Percentiles rank a stretch among this genome's conserved stretches.
phyloP scores from a whole-genome alignment of 192 early-diverging fungal genomes.

The Gonapodya sp. region DNA sequence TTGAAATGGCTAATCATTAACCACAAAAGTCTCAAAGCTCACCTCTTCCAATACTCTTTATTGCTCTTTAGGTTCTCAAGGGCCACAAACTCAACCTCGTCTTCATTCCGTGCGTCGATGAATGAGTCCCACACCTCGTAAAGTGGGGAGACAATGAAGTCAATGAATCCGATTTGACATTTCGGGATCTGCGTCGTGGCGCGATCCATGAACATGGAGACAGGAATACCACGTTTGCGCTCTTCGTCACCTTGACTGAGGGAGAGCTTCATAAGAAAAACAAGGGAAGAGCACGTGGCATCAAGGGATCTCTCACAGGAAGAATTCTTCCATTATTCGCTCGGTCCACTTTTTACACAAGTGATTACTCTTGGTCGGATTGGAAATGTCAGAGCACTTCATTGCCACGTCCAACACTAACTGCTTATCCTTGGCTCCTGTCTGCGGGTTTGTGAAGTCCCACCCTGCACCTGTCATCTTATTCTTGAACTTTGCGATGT shows the following conservation, averaged over 20 bases:
- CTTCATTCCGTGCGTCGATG: conserved; percentile 15
- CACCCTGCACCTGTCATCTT: conserved; percentile 30
- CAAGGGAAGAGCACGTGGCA: background rate
- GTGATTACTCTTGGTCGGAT: conserved; percentile 31
- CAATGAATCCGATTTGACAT: conserved; percentile 54
- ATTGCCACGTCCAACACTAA: conserved; percentile 41
- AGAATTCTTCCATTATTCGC: conserved; percentile 53
- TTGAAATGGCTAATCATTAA: too few relatives aligned
- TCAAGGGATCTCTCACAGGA: conserved; percentile 23
- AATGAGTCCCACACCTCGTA: conserved; percentile 44
- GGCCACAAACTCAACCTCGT: conserved; percentile 21
- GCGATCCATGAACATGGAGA: conserved; percentile 48
- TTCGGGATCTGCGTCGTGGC: conserved; percentile 35
- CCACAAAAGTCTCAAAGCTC: too few relatives aligned
- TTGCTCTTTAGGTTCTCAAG: conserved; percentile 18
- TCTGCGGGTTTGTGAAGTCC: conserved; percentile 25
- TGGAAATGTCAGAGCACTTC: conserved; percentile 50
- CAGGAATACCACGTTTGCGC: conserved; percentile 29
- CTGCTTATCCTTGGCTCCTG: conserved; percentile 27
- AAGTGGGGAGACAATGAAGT: conserved; percentile 45
- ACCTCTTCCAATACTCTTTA: conserved; percentile 27
- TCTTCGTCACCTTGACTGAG: conserved; percentile 38
- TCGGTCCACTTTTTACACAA: conserved; percentile 43
- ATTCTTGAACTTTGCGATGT: conserved; percentile 57
- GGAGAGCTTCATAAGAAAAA: background rate